These are phyloP conservation scores for Brassica napus DNA, from an alignment of 345 rosid species.

Conservation along the genomic window Da-Ae NC_063448.1:18972501-18973000, in stretches of 20 bases:
- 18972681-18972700: no score
- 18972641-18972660: no score
- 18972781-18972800: background rate
- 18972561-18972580: no score
- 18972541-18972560: no score
- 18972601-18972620: no score
- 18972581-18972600: background rate
- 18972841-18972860: constrained; percentile 85
- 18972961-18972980: constrained; percentile 94
- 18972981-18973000: constrained; percentile 73
- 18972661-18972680: no score
- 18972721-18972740: no score
- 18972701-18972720: background rate
- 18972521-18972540: no score
- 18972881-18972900: constrained; percentile 63
- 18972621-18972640: no score
- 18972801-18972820: constrained; percentile 2
- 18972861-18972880: constrained; percentile 72
- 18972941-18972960: constrained; percentile 85
- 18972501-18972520: no score
- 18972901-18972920: constrained; percentile 92
- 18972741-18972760: background rate
- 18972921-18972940: constrained; percentile 92
- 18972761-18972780: background rate
- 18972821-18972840: constrained; percentile 16